These are phyloP conservation scores for Clavispora fructus DNA, from an alignment of 805 yeast genomes.

Conservation along the genomic window DNA sequence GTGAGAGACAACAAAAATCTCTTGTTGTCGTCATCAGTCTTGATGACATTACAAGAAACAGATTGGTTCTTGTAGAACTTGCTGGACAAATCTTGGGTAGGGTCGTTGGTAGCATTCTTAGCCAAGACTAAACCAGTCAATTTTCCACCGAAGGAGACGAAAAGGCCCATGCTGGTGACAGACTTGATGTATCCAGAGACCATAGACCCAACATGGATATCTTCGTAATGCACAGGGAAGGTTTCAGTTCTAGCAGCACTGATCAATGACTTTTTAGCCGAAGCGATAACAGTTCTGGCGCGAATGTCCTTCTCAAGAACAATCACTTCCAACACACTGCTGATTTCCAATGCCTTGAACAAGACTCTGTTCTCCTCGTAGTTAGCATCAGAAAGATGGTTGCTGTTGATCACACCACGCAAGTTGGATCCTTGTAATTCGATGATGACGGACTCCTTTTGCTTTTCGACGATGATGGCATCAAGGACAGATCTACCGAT, in stretches of 20 bases:
- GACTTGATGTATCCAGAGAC: constrained; percentile 75
- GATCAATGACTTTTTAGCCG: constrained; percentile 64
- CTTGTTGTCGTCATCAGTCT: constrained; percentile 61
- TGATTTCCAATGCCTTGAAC: constrained; percentile 58
- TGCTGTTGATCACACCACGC: constrained; percentile 67
- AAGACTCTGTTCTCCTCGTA: constrained; percentile 65
- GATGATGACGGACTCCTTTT: constrained; percentile 66
- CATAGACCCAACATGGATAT: constrained; percentile 44
- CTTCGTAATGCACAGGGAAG: constrained; percentile 59
- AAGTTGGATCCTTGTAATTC: constrained; percentile 46
- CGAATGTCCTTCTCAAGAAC: constrained; percentile 62
- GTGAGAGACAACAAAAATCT: constrained; percentile 67
- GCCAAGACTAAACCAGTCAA: constrained; percentile 82
- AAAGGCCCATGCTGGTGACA: constrained; percentile 74
- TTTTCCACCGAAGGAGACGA: constrained; percentile 73
- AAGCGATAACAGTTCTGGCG: constrained; percentile 54
- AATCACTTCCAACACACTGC: constrained; percentile 55
- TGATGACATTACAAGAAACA: constrained; percentile 59
- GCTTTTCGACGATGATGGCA: constrained; percentile 65
- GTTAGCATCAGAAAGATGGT: constrained; percentile 74
- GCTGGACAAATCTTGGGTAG: constrained; percentile 45
- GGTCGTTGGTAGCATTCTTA: constrained; percentile 56
- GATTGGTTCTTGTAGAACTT: constrained; percentile 65
- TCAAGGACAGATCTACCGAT: constrained; percentile 60
- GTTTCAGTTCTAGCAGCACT: constrained; percentile 49